Base-by-base conservation (phyloP, 768 basidiomycete genomes). In the Agaricus subrufescens region DNA sequence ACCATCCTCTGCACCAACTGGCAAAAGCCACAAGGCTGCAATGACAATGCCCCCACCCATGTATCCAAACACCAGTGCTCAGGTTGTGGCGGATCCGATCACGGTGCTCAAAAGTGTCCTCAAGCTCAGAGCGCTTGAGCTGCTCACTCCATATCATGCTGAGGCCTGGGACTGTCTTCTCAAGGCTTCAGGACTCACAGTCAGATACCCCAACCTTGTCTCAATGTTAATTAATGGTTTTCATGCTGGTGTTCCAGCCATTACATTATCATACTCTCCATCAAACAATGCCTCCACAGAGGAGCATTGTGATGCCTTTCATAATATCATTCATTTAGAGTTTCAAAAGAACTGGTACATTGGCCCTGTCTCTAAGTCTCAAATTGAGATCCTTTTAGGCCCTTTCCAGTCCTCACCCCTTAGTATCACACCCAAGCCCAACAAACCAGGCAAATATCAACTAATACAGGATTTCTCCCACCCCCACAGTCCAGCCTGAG, bases 21-120 rank as follows among this genome's bases (percentile, higher is more conserved):
- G 67, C 71, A 79, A 40, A 25, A 39, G 0, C 25, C 54, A 0
- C 34, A 27, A n/a, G 68, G 71, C 0, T 78, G 74, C 58, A 31
- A 19, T 1, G 57, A 40, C 38, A 59, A 34, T 11, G 50, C 55
- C 3, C 69, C 73, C 60, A 52, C 60, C 12, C 45, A 31, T 31
- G 31, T 3, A 2, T 40, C 61, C 29, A 47, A 52, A 0, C 77
- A 80, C 63, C 49, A 70, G 12, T 80, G 77, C 66, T 77, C 75
- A 0, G 76, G 78, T 1, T 78, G 78, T 49, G 71, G 73, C 37
- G 50, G 58, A 0, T 5, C 60, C 42, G 38, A 40, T 30, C 75
- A 80, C 47, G 70, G 78, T 27, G 76, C 79, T 63, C 64, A 71
- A 37, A 47, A 29, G 1, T 80, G 78, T 61, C 64, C 70, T 73